phyloP scores from a whole-genome alignment of 2,329 filamentous ascomycete genomes.

The Blastomyces parvus region DNA sequence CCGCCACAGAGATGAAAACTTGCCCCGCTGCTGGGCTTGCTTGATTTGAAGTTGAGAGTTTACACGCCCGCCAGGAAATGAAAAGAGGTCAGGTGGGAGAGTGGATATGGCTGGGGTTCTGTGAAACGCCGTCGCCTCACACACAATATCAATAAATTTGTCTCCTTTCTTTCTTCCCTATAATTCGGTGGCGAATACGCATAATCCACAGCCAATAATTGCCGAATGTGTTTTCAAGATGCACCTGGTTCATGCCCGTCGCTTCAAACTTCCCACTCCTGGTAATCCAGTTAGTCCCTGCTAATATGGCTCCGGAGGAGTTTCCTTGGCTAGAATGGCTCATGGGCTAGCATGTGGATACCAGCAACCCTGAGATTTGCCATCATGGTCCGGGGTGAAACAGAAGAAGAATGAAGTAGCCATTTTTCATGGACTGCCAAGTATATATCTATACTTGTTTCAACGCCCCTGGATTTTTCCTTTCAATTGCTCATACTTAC shows the following conservation, averaged over 20 bases:
- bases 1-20: not conserved
- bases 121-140: not conserved
- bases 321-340: not conserved
- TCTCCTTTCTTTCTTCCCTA: not conserved
- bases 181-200: conserved; percentile 1
- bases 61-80: not conserved
- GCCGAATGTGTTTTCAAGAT: not conserved
- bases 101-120: not conserved
- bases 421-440: not conserved
- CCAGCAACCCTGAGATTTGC: not conserved
- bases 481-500: not conserved
- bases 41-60: not conserved
- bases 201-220: not conserved
- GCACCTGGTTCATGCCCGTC: not conserved
- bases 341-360: not conserved
- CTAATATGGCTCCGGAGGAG: not conserved
- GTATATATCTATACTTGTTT: not conserved
- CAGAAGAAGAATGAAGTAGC: not conserved
- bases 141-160: not conserved
- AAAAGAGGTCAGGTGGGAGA: not conserved
- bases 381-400: not conserved
- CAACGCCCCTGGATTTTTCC: not conserved
- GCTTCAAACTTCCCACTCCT: not conserved
- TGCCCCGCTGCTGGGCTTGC: not conserved
- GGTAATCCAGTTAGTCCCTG: not conserved